Conservation (phyloP, 208 protist genomes). For the Leishmania tarentolae region DNA sequence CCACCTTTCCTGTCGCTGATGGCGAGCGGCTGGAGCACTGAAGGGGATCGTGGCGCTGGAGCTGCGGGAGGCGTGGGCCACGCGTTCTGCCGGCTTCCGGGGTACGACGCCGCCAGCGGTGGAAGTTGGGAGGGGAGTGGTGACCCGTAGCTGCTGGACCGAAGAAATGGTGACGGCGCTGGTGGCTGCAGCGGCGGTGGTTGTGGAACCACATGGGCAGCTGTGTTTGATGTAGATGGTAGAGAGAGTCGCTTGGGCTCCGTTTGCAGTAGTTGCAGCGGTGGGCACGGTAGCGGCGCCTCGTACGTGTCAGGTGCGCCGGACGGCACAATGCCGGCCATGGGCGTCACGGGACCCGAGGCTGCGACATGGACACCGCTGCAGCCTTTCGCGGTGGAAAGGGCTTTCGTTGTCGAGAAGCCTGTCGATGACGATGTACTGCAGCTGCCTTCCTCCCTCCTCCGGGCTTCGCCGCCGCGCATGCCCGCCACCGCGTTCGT, state of each 20-base stretch:
- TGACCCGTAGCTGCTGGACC: neutral
- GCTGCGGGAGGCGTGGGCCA: slow-evolving; percentile 8
- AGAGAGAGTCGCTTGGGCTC: neutral
- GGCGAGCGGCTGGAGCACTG: slow-evolving; percentile 25
- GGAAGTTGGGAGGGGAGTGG: neutral
- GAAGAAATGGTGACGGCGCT: neutral
- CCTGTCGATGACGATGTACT: neutral
- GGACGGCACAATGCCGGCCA: neutral
- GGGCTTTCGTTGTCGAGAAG: neutral
- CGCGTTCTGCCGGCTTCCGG: slow-evolving; percentile 5
- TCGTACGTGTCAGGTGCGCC: neutral
- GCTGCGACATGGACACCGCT: neutral
- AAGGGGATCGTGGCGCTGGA: neutral
- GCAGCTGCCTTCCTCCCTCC: neutral
- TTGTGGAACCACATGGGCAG: neutral
- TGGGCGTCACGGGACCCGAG: neutral
- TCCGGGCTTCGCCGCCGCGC: neutral
- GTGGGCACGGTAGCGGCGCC: neutral
- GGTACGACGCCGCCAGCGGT: neutral
- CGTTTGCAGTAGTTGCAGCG: neutral
- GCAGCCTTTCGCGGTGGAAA: neutral
- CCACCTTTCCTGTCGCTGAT: neutral
- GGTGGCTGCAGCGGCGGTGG: slow-evolving; percentile 4
- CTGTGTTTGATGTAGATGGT: neutral
- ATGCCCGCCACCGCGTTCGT: neutral